Percentiles rank a stretch among this genome's conserved stretches.
Conservation (phyloP, 345 rosid genomes). For the Gossypium australe region DNA sequence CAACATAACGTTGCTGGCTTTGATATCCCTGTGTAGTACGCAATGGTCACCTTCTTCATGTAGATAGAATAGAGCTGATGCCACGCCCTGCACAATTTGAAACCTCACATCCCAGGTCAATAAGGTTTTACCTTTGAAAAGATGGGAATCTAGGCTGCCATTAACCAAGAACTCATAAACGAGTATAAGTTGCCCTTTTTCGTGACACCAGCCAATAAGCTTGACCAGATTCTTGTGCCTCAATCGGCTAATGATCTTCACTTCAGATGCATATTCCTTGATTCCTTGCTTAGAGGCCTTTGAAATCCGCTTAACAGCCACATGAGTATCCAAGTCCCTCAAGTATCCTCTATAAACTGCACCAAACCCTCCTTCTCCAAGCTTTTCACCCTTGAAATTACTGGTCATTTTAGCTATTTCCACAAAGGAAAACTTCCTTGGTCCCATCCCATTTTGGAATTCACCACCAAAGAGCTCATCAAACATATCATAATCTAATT, state of each 20-base stretch:
- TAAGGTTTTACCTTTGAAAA: constrained; percentile 10
- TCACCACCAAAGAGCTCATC: background rate
- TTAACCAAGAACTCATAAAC: constrained; percentile 17
- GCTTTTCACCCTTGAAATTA: constrained; percentile 12
- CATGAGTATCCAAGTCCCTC: background rate
- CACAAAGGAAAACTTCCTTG: constrained; percentile 19
- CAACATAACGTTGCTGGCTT: background rate
- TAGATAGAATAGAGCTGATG: too few species aligned
- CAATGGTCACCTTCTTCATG: background rate
- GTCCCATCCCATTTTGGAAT: background rate
- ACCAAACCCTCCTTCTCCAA: constrained; percentile 28
- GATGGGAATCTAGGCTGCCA: constrained; percentile 17
- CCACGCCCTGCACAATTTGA: background rate
- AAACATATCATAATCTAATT: background rate
- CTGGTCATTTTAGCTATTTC: constrained; percentile 10
- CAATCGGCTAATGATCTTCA: constrained; percentile 26
- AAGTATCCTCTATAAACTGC: constrained; percentile 19
- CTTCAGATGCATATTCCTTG: constrained; percentile 20
- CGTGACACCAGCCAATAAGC: constrained; percentile 47
- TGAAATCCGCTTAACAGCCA: constrained; percentile 22
- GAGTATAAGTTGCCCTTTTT: constrained; percentile 19
- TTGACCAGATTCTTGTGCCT: constrained; percentile 46
- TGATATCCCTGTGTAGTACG: background rate
- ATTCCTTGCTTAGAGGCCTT: constrained; percentile 19
- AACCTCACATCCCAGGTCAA: constrained; percentile 24